Evolutionary conservation across 495 filamentous ascomycete species (phyloP), one percentile per base, ranked within the genome.

Genomic region (Daldinia concentrica): DNA sequence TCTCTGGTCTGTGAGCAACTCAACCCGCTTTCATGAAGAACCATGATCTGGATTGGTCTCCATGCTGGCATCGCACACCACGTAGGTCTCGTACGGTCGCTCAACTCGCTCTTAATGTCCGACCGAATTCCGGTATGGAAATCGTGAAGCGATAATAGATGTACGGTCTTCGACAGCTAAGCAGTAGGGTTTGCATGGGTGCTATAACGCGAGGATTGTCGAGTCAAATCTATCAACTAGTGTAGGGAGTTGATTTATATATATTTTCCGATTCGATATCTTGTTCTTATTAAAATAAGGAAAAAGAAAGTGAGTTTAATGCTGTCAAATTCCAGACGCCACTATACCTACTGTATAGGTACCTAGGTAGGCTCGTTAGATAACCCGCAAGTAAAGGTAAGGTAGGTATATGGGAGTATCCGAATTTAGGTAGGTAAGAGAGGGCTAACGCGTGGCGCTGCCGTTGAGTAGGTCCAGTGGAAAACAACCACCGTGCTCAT

Each of bases 11-110:
- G 55, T 68, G 45, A 55, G 55, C 26, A 24, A 54, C 43, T 41
- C 48, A 68, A 57, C 60, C 65, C 69, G 60, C 55, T 68, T 58
- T 68, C 65, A 62, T 62, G 52, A 73, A 59, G 43, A 41, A 30
- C n/a, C 50, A 17, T 61, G 63, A 50, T 56, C 55, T 65, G 41
- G 26, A 39, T 62, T 27, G 50, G 26, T 68, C 45, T 48, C 60
- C 17, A 37, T 41, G 61, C 56, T 64, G 65, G 55, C 41, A 62
- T 60, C 48, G 64, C 60, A 66, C n/a, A 55, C 30, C 14, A 57
- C 27, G 50, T 54, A 54, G 22, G 50, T 9, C 50, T 27, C 24
- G 24, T 29, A 54, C 27, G 50, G 24, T 17, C 14, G 7, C 50
- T 7, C 15, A 29, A 27, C 4, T 54, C 24, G 50, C 50, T 26